Base-by-base conservation (phyloP, 352 stramenopile species). In the Globisporangium heterothallicum region DNA sequence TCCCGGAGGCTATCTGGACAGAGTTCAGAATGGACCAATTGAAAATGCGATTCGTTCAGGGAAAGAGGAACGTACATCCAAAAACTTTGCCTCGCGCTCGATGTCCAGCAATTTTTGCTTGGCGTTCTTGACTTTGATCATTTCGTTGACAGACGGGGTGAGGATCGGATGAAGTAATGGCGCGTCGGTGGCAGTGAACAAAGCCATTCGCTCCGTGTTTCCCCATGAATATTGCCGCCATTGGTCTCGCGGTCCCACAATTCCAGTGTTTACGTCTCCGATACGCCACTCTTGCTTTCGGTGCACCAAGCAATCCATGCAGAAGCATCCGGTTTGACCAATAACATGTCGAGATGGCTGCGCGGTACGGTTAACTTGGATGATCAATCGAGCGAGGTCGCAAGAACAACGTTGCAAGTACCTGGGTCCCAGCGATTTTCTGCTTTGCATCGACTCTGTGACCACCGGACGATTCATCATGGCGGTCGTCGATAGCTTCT, bases 251-350 rank as follows among this genome's bases (percentile, higher is more conserved):
- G 78, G 78, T 6, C 78, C 81, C 12, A 84, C 71, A 43, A 92
- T 72, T 21, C 59, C 54, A 19, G 66, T 34, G 52, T 92, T 88
- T 25, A 87, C 56, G 54, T 90, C 74, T 40, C 77, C 76, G 34
- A 92, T 76, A 46, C 81, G 66, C 78, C 81, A 90, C 45, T 90
- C 78, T 32, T 92, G 75, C 48, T 83, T 86, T 26, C 74, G 68
- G 44, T 85, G 63, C 16, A 88, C 50, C 16, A 92, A 53, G 48
- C 81, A 90, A 40, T 88, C 77, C 29, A 81, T 53, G 26, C 81
- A 92, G 49, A 88, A 92, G 49, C 81, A 89, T 0, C 81, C 81
- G 4, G 78, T 71, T 63, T 92, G 78, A 0, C 80, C 81, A 6
- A 85, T 53, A 45, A 84, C 56, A 44, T 89, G 75, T 5, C 58